These are phyloP conservation scores for Cucumis variabilis DNA, from an alignment of 331 rosid species.

Conservation along the genomic window DNA sequence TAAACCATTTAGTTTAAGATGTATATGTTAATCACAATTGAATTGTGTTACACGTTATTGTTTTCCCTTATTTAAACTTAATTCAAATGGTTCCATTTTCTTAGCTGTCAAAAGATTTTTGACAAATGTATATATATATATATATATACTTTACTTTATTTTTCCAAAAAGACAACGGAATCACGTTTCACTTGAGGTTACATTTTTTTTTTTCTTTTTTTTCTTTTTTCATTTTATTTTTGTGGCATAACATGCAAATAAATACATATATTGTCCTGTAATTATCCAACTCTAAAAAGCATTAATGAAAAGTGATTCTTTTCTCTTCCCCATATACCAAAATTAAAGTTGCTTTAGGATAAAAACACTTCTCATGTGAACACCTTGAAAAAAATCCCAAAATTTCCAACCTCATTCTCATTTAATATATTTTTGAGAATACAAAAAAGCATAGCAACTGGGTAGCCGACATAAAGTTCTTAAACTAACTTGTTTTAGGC, in stretches of 20 bases:
- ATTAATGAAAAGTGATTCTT: neutral
- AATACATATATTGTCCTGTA: neutral
- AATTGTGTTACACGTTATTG: too few relatives aligned
- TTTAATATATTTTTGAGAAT: too few relatives aligned
- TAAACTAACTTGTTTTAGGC: too few relatives aligned
- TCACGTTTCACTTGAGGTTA: conserved; percentile 42
- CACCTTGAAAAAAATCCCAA: conserved; percentile 4
- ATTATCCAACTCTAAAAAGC: neutral
- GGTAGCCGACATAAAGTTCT: too few relatives aligned
- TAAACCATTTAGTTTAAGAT: too few relatives aligned
- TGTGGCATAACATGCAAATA: conserved; percentile 1
- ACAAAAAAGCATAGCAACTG: too few relatives aligned
- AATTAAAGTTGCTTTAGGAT: neutral
- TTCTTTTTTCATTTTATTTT: neutral
- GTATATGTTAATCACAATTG: too few relatives aligned
- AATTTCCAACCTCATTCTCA: neutral
- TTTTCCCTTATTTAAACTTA: too few relatives aligned
- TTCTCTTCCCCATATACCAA: conserved; percentile 22
- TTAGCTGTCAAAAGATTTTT: too few relatives aligned
- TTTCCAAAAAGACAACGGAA: conserved; percentile 32
- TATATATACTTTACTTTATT: neutral
- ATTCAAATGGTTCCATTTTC: too few relatives aligned
- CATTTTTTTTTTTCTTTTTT: neutral
- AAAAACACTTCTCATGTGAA: neutral
- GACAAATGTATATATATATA: too few relatives aligned